Base-by-base conservation (phyloP, 306 rosid species). In the Mimosa pudica region DNA sequence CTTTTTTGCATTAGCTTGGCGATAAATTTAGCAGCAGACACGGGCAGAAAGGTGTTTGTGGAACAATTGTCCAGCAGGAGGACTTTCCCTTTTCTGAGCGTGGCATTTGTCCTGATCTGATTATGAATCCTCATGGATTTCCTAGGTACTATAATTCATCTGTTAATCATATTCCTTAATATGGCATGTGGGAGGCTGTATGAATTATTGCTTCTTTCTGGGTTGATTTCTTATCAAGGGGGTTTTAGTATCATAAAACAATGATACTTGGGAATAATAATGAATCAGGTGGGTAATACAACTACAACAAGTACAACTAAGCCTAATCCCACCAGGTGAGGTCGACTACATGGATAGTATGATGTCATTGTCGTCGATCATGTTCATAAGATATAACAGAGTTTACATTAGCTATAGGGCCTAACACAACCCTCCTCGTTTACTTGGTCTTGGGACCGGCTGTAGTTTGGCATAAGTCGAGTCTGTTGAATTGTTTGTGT, bases 1-100 rank as follows among this genome's bases (percentile, higher is more conserved):
- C 74, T 80, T 10, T 79, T 72, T 64, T 80, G 35, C 45, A 73
- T 60, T 77, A 94, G 97, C 89, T 95, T 80, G 98, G 98, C 64
- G 98, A 95, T 81, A 95, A 95, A 87, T 95, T 95, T 82, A 95
- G 98, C 87, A 95, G 98, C 85, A 91, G 98, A 84, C 98, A 95
- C 79, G 98, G 98, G 79, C 98, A 95, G 86, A 95, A 95, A 84
- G 98, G 98, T 83, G 98, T 95, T 76, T 91, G 95, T 80, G 98
- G 98, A 74, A 95, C 97, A 61, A 90, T 95, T 82, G 92, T 95
- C 78, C 95, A 83, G 70, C 98, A 95, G 87, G 98, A 95, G 84
- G 98, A 95, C 81, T 92, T 95, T 47, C 98, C 98, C 3, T 95
- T 95, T 88, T 89, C 97, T 52, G 98, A 95, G 86, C 90, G 92